Conservation (phyloP, 2,329 filamentous ascomycete species). For the Periconia digitata region DNA sequence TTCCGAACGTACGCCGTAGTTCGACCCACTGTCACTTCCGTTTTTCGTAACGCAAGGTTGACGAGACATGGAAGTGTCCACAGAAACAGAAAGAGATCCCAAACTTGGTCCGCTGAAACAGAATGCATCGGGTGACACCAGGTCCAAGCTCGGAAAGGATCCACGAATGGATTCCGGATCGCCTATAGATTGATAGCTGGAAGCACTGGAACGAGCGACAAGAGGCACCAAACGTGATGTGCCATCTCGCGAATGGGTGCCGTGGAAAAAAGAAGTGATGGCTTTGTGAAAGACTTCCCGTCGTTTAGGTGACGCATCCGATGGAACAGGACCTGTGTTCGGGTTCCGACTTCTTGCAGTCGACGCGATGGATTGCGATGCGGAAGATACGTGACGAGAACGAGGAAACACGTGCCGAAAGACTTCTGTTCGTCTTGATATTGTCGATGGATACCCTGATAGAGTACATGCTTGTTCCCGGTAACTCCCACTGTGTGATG, state of each 20-base stretch:
- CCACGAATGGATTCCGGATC: constrained; percentile 16
- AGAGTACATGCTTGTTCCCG: not conserved
- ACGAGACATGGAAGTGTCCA: constrained; percentile 18
- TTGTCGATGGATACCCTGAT: not conserved
- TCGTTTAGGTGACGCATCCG: constrained; percentile 17
- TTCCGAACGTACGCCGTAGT: constrained; percentile 18
- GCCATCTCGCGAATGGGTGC: constrained; percentile 4
- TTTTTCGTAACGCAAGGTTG: constrained; percentile 20
- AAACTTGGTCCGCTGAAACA: constrained; percentile 38
- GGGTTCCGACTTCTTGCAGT: constrained; percentile 13
- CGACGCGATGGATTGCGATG: constrained; percentile 7
- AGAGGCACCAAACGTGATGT: constrained; percentile 4
- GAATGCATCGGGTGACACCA: constrained; percentile 35
- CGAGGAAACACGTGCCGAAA: constrained; percentile 27
- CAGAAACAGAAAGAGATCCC: constrained; percentile 23
- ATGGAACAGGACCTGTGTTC: constrained; percentile 5
- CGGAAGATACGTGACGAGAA: constrained; percentile 6
- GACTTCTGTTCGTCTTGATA: constrained; percentile 22
- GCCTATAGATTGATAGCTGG: constrained; percentile 21
- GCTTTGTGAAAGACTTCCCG: constrained; percentile 28
- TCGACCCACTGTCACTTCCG: constrained; percentile 12
- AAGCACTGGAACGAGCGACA: constrained; percentile 18
- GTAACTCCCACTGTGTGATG: not conserved
- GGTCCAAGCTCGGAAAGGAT: constrained; percentile 31
- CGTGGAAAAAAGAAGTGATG: constrained; percentile 30